Evolutionary conservation across 2,329 filamentous ascomycete genomes (phyloP), one percentile per base, ranked within the genome.

Genomic region (Chrysosporium queenslandicum): DNA sequence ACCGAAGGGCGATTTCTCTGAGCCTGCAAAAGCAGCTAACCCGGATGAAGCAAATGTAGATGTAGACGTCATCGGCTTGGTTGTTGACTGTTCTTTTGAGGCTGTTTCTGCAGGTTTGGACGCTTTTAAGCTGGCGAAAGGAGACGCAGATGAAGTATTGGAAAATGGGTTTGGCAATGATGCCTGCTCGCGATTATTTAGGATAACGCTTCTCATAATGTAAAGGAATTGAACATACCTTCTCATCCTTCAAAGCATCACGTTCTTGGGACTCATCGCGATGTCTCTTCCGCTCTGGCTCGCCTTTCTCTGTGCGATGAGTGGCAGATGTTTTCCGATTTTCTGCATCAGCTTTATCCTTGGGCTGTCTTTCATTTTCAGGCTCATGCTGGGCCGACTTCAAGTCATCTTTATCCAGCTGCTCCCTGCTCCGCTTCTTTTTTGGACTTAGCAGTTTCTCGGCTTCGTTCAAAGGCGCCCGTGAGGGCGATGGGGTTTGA

Each of bases 1-100:
- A 36, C 80, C 80, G 62, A 87, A 87, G 0, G 81, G 81, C 3
- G 84, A 87, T 23, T 77, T 71, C 34, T 73, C 71, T 4, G 79
- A 77, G 21, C 77, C 71, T 6, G 83, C 76, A 52, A 87, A 78
- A 49, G 82, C 80, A 49, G 82, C 79, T 62, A 89, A 82, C 16
- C 77, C 79, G 2, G 85, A 89, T 45, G 74, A 75, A 20, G 80
- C 80, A 65, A 89, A 89, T 4, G 82, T 79, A 8, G 78, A 78
- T 11, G 74, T 56, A 5, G 83, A 80, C 16, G 79, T 77, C 66
- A 46, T 66, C 64, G 43, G 61, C 58, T 63, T 55, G 55, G 54
- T 57, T 53, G 23, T 59, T 40, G 46, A 27, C 14, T 60, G 54
- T 42, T 58, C 53, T 37, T 60, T 55, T 55, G 54, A 25, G 16